Evolutionary conservation across 768 basidiomycete genomes (phyloP), one percentile per base, ranked within the genome.

Genomic region (Tylopilus sp.): DNA sequence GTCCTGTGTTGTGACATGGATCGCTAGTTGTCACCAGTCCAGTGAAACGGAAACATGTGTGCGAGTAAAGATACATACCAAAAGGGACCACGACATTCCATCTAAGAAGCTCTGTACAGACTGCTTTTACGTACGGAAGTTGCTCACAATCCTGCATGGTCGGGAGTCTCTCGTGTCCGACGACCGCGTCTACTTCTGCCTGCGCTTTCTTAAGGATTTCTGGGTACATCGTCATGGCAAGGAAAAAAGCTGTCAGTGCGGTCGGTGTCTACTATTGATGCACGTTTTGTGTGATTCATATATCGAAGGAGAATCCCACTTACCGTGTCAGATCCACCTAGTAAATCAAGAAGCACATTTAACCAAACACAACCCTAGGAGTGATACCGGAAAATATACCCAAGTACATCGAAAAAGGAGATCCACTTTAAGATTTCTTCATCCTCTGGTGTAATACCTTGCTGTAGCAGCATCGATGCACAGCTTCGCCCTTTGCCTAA

Each of bases 241-340:
- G 54, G 54, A 62, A 63, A 33, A 62, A 62, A 1, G 53, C 55
- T 10, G 44, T 45, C 19, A 56, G 26, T 7, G 48, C 16, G 29
- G 56, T 37, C 0, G 51, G 41, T 6, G 34, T 56, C 58, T 56
- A n/a, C 60, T 33, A 76, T 17, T 26, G 8, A 28, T 4, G 19
- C 12, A 2, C 3, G 21, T 14, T 42, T n/a, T 47, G 24, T n/a
- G 28, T 10, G 22, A 51, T 36, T 53, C n/a, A 7, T 26, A 5
- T 34, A 6, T n/a, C 22, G 17, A 36, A 3, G 30, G 24, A 77
- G 68, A 17, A 71, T 72, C 10, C 9, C 5, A 38, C 36, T 21
- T 37, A 50, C 58, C 26, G 56, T 61, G 28, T 61, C 54, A 10
- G 57, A 29, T 44, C 53, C 60, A 31, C 48, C 79, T 77, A 30